These are phyloP conservation scores for Rhizophagus prolifer DNA, from an alignment of 192 early-diverging fungal species.

Conservation along the genomic window DNA sequence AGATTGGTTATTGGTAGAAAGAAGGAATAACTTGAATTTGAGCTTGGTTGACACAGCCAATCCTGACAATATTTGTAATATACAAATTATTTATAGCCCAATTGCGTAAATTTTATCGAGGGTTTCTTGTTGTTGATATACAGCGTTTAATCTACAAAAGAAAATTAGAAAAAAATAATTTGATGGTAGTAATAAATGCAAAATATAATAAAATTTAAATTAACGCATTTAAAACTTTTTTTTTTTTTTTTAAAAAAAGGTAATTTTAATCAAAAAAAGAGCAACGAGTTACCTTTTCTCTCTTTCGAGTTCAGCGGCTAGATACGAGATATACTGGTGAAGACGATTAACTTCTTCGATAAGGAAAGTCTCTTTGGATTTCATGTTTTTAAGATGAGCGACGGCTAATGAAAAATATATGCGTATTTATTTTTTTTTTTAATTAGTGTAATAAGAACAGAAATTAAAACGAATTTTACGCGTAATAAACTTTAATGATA, in stretches of 20 bases:
- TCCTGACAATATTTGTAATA: background rate
- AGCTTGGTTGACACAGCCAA: background rate
- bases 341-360: constrained; percentile 29
- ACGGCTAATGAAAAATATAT: constrained; percentile 12
- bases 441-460: background rate
- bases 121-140: constrained; percentile 28
- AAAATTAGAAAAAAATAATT: background rate
- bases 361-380: constrained; percentile 18
- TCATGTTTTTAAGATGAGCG: constrained; percentile 24
- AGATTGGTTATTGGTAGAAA: background rate
- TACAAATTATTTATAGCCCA: constrained; percentile 15
- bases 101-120: constrained; percentile 30
- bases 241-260: too few relatives aligned
- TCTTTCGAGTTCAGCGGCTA: constrained; percentile 22
- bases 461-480: background rate
- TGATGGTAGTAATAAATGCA: background rate
- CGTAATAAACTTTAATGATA: background rate
- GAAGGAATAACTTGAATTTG: background rate
- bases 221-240: background rate
- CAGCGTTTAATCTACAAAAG: constrained; percentile 18
- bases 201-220: background rate
- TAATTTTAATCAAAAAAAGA: background rate
- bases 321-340: constrained; percentile 14
- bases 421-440: background rate
- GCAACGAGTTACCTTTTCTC: constrained; percentile 19